Conservation (phyloP, 139 green algal species). For the Coccomyxa sp. region DNA sequence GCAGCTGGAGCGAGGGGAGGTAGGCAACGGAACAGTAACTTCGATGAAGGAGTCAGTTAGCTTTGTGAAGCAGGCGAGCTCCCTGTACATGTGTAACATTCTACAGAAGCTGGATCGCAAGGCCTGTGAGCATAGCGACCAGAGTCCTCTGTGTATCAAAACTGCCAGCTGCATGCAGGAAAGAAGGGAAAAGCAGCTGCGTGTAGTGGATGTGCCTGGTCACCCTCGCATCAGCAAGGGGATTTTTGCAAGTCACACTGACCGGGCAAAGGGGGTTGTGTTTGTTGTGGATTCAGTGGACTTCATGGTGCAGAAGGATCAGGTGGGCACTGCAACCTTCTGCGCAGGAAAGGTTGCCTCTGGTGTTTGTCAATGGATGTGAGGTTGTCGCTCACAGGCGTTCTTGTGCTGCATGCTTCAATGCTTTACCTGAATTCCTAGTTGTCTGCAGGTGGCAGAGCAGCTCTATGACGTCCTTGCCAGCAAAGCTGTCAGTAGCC, state of each 20-base stretch:
- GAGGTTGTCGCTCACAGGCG: too few species aligned
- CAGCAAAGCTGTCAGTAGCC: constrained; percentile 33
- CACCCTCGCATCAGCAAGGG: constrained; percentile 66
- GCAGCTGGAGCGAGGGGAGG: constrained; percentile 49
- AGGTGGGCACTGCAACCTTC: too few species aligned
- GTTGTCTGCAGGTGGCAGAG: constrained; percentile 53
- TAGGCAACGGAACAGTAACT: constrained; percentile 58
- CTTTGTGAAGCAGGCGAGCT: constrained; percentile 5
- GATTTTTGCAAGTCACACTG: constrained; percentile 45
- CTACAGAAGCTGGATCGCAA: too few species aligned
- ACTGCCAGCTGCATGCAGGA: not conserved
- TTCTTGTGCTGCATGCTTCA: too few species aligned
- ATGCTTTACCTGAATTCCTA: too few species aligned
- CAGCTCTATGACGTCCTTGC: constrained; percentile 56
- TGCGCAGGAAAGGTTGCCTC: too few species aligned
- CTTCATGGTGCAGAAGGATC: constrained; percentile 66
- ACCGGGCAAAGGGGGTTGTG: constrained; percentile 59
- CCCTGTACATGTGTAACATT: too few species aligned
- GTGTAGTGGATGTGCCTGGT: constrained; percentile 81
- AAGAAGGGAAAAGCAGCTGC: constrained; percentile 18
- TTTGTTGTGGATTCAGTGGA: constrained; percentile 84
- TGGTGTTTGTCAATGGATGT: too few species aligned
- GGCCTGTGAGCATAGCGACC: too few species aligned
- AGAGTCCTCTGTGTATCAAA: too few species aligned
- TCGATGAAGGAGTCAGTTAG: constrained; percentile 66